phyloP scores from a whole-genome alignment of 192 early-diverging fungal species.

The Entomortierella beljakovae region DNA sequence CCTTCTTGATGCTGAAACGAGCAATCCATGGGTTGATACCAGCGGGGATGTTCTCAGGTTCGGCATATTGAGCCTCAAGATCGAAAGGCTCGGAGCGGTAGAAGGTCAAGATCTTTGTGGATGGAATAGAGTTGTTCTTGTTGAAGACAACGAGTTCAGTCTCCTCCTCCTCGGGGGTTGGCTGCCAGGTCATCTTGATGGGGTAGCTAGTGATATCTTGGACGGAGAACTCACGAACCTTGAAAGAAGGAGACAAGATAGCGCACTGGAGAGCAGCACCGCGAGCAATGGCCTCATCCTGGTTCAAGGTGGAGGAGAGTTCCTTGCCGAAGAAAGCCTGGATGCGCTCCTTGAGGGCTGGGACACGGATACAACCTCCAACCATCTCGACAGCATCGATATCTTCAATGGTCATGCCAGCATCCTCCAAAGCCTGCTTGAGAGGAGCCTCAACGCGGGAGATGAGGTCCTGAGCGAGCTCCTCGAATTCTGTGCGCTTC shows the following conservation, averaged over 20 bases:
- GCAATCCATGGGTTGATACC: constrained; percentile 87
- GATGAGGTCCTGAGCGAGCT: constrained; percentile 79
- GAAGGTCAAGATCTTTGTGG: constrained; percentile 93
- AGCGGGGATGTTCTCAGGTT: constrained; percentile 75
- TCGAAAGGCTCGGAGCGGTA: constrained; percentile 87
- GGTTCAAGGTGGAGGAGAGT: constrained; percentile 93
- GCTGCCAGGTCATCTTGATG: constrained; percentile 91
- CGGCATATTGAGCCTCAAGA: constrained; percentile 83
- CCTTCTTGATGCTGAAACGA: constrained; percentile 87
- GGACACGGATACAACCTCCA: constrained; percentile 95
- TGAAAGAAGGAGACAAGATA: constrained; percentile 96
- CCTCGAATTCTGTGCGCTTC: constrained; percentile 87
- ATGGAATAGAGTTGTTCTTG: constrained; percentile 87
- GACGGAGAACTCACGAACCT: constrained; percentile 95
- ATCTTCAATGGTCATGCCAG: constrained; percentile 81
- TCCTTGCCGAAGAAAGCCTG: constrained; percentile 90
- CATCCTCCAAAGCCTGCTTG: constrained; percentile 78
- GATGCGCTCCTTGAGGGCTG: constrained; percentile 91
- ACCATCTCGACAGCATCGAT: constrained; percentile 96
- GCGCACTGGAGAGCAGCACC: constrained; percentile 98
- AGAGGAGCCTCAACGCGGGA: constrained; percentile 79
- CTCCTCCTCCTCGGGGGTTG: constrained; percentile 78
- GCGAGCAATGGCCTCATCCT: constrained; percentile 97
- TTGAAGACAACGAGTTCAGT: constrained; percentile 90
- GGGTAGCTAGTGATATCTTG: constrained; percentile 92